Percentiles rank a stretch among this genome's conserved stretches.
These are phyloP conservation scores for carrot (Daucus carota) DNA, from an alignment of 129 eudicot genomes.

Conservation along the genomic window DH1_v3.0 NC_030382.2:47136001-47136500, in stretches of 20 bases:
- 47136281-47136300: neutral
- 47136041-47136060: neutral
- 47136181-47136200: neutral
- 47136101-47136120: neutral
- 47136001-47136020: neutral
- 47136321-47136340: neutral
- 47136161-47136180: neutral
- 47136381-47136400: neutral
- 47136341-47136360: neutral
- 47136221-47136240: too few species aligned
- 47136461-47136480: neutral
- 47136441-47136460: neutral
- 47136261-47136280: too few species aligned
- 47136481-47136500: neutral
- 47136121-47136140: neutral
- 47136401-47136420: neutral
- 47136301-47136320: neutral
- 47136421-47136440: neutral
- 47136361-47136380: neutral
- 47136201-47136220: neutral
- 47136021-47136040: neutral
- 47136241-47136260: too few species aligned
- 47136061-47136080: neutral
- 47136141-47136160: neutral
- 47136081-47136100: neutral